phyloP scores from a whole-genome alignment of 164 flowering plant species.

The Echeveria elegans region DNA sequence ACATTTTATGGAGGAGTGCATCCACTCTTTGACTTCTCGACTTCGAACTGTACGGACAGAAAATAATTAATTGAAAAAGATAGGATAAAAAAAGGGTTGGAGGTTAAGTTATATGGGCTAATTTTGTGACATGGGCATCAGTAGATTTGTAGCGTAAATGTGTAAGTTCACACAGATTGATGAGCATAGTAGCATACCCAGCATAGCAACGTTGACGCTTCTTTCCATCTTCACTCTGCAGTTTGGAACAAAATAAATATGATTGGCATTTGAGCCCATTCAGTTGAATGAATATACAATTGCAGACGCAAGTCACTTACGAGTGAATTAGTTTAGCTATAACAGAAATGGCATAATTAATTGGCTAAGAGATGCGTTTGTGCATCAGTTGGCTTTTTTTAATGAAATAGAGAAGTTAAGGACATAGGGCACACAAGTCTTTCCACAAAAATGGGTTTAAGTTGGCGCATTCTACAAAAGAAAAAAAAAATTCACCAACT shows the following conservation, averaged over 20 bases:
- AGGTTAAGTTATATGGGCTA: background rate
- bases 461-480: background rate
- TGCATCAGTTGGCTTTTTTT: background rate
- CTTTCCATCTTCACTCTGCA: slow-evolving; percentile 31
- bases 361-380: background rate
- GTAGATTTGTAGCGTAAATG: background rate
- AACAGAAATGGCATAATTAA: background rate
- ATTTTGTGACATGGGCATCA: background rate
- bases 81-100: background rate
- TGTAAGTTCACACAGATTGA: background rate
- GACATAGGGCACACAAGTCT: background rate
- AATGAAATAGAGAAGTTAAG: background rate
- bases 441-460: background rate
- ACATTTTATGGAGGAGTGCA: slow-evolving; percentile 76
- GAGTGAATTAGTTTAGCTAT: background rate
- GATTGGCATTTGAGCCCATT: background rate
- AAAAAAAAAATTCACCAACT: slow-evolving; percentile 13
- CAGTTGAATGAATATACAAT: background rate
- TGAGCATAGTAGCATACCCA: slow-evolving; percentile 44
- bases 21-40: slow-evolving; percentile 74
- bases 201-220: slow-evolving; percentile 23
- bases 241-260: background rate
- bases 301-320: background rate
- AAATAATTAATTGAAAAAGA: background rate
- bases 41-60: slow-evolving; percentile 42